Evolutionary conservation across 331 rosid genomes (phyloP).

Genomic region (Pyracantha coccinea): DNA sequence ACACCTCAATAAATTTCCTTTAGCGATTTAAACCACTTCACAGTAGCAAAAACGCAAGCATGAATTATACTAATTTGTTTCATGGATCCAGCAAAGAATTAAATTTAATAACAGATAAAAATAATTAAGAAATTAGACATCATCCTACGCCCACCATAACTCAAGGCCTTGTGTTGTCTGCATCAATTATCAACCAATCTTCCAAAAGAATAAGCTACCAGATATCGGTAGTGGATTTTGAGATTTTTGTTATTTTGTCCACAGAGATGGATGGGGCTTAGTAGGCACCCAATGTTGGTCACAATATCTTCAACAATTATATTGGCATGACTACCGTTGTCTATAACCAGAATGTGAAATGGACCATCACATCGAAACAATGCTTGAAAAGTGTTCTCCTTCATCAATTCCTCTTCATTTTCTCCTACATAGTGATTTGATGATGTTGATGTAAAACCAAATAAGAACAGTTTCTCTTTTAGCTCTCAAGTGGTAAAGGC

Average conservation of each 20-base stretch:
- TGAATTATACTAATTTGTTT: not conserved
- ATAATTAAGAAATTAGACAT: not conserved
- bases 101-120: not conserved
- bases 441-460: too few species aligned
- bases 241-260: not conserved
- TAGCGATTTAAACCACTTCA: too few species aligned
- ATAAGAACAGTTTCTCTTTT: too few species aligned
- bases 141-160: not conserved
- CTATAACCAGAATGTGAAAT: not conserved
- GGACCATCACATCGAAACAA: not conserved
- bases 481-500: too few species aligned
- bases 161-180: not conserved
- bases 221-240: not conserved
- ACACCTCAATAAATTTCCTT: not conserved
- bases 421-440: too few species aligned
- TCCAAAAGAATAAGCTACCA: not conserved
- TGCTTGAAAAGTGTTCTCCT: not conserved
- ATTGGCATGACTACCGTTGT: too few species aligned
- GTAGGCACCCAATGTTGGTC: not conserved
- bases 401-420: too few species aligned
- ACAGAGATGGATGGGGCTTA: not conserved
- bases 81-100: not conserved
- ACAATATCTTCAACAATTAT: not conserved
- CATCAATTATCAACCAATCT: not conserved
- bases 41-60: not conserved